Conservation (phyloP, 2,329 filamentous ascomycete species). For the Aspergillus eucalypticola region DNA sequence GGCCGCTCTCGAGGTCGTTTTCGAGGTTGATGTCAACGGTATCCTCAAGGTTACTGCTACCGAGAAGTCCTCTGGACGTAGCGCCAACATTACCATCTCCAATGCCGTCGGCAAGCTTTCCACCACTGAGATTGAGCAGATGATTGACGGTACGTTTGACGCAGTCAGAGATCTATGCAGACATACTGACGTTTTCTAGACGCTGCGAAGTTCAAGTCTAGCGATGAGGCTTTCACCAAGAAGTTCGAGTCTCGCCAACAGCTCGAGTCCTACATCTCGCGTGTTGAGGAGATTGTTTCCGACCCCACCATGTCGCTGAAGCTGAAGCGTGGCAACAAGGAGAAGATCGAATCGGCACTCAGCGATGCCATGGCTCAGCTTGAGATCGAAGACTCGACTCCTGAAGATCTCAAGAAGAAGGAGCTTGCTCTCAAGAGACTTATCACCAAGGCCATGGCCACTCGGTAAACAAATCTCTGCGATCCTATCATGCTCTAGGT, state of each 20-base stretch:
- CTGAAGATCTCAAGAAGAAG: constrained; percentile 99
- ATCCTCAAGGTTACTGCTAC: constrained; percentile 99
- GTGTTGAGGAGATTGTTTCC: constrained; percentile 97
- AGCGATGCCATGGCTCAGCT: constrained; percentile 97
- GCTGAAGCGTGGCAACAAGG: constrained; percentile 98
- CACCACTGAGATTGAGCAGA: constrained; percentile 90
- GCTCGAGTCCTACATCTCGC: constrained; percentile 97
- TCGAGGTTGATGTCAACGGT: constrained; percentile 99
- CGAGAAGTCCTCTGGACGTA: constrained; percentile 97
- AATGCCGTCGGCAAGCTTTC: constrained; percentile 99
- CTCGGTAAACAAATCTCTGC: constrained; percentile 63
- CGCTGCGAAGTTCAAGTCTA: constrained; percentile 97
- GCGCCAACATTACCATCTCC: constrained; percentile 98
- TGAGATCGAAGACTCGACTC: constrained; percentile 86
- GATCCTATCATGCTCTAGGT: background rate
- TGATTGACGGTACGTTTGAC: constrained; percentile 72
- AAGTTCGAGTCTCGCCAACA: constrained; percentile 98
- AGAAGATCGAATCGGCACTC: constrained; percentile 97
- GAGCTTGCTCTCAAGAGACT: constrained; percentile 96
- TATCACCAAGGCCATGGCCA: constrained; percentile 97
- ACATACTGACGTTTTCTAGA: constrained; percentile 50
- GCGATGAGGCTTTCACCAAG: constrained; percentile 98
- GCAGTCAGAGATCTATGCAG: background rate
- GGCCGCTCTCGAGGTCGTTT: constrained; percentile 94
- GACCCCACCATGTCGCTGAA: constrained; percentile 95